These are phyloP conservation scores for Mucor sp. DNA, from an alignment of 371 early-diverging fungal species.

Conservation along the genomic window DNA sequence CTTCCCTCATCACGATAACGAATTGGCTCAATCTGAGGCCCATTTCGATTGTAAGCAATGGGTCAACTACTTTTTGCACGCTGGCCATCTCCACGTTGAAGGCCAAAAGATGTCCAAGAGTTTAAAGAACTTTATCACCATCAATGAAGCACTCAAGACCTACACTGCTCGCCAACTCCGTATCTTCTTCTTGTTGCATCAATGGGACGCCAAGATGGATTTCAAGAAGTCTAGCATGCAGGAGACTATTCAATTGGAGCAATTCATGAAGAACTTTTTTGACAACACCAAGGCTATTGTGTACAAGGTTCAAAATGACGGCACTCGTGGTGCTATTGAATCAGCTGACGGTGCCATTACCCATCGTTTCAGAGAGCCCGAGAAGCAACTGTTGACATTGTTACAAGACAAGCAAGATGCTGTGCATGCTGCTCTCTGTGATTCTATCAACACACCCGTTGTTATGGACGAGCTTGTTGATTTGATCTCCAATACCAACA, in stretches of 20 bases:
- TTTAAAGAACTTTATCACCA: slow-evolving; percentile 98
- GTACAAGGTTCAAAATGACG: slow-evolving; percentile 58
- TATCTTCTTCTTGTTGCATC: slow-evolving; percentile 91
- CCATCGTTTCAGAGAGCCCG: slow-evolving; percentile 74
- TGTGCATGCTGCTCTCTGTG: slow-evolving; percentile 90
- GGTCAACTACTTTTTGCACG: slow-evolving; percentile 99
- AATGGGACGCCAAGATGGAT: slow-evolving; percentile 93
- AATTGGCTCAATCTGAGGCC: slow-evolving; percentile 98
- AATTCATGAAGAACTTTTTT: slow-evolving; percentile 86
- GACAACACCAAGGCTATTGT: slow-evolving; percentile 77
- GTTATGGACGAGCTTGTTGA: slow-evolving; percentile 84
- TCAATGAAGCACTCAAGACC: slow-evolving; percentile 88
- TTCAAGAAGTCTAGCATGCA: slow-evolving; percentile 84
- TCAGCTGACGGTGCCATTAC: slow-evolving; percentile 37
- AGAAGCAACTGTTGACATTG: slow-evolving; percentile 59
- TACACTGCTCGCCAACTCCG: slow-evolving; percentile 92
- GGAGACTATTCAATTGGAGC: slow-evolving; percentile 86
- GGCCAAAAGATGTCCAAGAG: slow-evolving; percentile 99
- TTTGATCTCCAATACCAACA: slow-evolving; percentile 81
- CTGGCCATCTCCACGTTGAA: slow-evolving; percentile 98
- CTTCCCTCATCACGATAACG: slow-evolving; percentile 99
- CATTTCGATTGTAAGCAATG: slow-evolving; percentile 91
- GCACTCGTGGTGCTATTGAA: slow-evolving; percentile 44
- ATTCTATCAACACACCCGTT: slow-evolving; percentile 92
- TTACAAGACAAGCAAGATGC: slow-evolving; percentile 63